Percentiles rank a stretch among this genome's conserved stretches.
phyloP scores from a whole-genome alignment of 495 filamentous ascomycete species.

The Aspergillus biplanus region DNA sequence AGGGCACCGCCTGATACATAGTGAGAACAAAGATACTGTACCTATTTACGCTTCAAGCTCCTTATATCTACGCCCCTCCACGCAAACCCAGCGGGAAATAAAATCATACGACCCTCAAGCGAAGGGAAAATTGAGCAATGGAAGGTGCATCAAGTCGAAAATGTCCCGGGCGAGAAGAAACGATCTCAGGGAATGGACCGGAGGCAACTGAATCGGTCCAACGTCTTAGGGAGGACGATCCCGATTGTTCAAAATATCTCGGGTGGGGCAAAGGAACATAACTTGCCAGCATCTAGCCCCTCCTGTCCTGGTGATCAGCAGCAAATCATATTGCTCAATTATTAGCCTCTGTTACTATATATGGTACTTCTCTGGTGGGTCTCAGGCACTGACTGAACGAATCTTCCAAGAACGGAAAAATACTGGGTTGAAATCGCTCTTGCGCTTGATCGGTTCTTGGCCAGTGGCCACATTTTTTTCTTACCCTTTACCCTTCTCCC shows the following conservation, averaged over 20 bases:
- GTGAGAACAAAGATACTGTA: no score
- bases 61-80: no score
- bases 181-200: slow-evolving; percentile 1
- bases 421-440: not conserved
- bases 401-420: slow-evolving; percentile 16
- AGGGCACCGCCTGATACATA: no score
- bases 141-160: not conserved
- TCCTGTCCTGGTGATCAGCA: slow-evolving; percentile 1
- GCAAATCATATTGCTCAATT: slow-evolving; percentile 21
- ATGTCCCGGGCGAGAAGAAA: not conserved
- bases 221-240: slow-evolving; percentile 13
- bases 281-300: slow-evolving; percentile 16
- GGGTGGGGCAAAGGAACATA: slow-evolving; percentile 6
- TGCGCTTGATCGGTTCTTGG: not conserved
- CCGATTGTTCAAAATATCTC: slow-evolving; percentile 19
- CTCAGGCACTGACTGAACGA: slow-evolving; percentile 11
- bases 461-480: not conserved
- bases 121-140: not conserved
- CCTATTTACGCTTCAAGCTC: no score
- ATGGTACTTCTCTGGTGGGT: slow-evolving; percentile 17
- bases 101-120: not conserved
- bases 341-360: slow-evolving; percentile 22
- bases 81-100: no score
- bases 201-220: slow-evolving; percentile 10
- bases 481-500: not conserved